These are phyloP conservation scores for Torrubiella hemipterigena DNA, from an alignment of 2,329 filamentous ascomycete genomes.

Conservation along the genomic window DNA sequence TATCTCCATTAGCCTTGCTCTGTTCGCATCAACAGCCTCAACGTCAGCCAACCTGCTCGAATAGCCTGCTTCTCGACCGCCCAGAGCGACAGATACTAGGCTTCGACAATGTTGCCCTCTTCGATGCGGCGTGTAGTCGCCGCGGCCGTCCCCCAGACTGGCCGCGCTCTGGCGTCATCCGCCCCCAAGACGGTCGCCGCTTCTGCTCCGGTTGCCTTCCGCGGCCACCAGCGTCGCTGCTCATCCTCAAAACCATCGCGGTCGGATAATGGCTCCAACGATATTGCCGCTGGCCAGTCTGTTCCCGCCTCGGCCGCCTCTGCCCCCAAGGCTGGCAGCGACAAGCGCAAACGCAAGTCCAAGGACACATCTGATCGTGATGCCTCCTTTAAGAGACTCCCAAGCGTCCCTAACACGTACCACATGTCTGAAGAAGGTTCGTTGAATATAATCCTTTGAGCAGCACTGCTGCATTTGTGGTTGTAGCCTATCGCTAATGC, in stretches of 20 bases:
- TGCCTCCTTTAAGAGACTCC: constrained; percentile 44
- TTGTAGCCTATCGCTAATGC: constrained; percentile 8
- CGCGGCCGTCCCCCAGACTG: constrained; percentile 30
- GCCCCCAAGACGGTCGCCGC: constrained; percentile 25
- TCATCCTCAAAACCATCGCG: constrained; percentile 53
- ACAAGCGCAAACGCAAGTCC: constrained; percentile 45
- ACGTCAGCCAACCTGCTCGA: background rate
- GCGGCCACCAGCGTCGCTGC: constrained; percentile 39
- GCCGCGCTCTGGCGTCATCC: constrained; percentile 27
- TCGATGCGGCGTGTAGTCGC: constrained; percentile 43
- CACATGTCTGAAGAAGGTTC: constrained; percentile 57
- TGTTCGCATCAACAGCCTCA: constrained; percentile 3
- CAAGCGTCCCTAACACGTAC: constrained; percentile 63
- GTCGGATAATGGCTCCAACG: constrained; percentile 43
- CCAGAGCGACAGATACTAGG: no score
- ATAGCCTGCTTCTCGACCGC: constrained; percentile 10
- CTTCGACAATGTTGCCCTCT: constrained; percentile 38
- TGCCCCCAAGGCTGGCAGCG: constrained; percentile 27
- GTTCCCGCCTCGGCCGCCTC: constrained; percentile 35
- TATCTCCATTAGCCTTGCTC: no score
- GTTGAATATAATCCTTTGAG: constrained; percentile 14
- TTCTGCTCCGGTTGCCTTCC: constrained; percentile 21
- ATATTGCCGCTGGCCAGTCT: constrained; percentile 34
- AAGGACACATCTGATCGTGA: constrained; percentile 36
- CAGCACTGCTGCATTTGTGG: background rate